Conservation (phyloP, 148 eudicot genomes). For the Dysphania ambrosioides region DNA sequence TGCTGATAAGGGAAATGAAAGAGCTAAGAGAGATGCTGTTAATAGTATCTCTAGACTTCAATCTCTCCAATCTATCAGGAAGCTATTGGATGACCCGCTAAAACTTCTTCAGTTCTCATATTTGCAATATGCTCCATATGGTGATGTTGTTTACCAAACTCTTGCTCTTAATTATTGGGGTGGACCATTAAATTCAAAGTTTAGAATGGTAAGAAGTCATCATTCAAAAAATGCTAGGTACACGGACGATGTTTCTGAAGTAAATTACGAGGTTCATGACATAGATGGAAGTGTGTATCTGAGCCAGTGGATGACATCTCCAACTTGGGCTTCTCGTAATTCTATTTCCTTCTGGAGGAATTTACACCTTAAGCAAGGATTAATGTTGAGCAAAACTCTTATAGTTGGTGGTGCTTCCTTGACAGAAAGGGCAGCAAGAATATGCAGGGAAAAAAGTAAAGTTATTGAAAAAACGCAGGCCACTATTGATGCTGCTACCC, state of each 20-base stretch:
- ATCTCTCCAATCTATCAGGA: conserved; percentile 67
- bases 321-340: conserved; percentile 70
- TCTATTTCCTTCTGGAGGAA: conserved; percentile 75
- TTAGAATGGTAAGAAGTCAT: conserved; percentile 20
- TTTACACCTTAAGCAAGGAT: conserved; percentile 38
- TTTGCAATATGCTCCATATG: conserved; percentile 62
- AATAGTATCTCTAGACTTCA: conserved; percentile 75
- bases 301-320: conserved; percentile 77
- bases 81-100: conserved; percentile 69
- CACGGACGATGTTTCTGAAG: conserved; percentile 36
- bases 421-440: conserved; percentile 64
- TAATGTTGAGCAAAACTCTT: conserved; percentile 68
- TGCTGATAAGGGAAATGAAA: conserved; percentile 68
- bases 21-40: conserved; percentile 47
- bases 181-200: conserved; percentile 56
- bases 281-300: conserved; percentile 85
- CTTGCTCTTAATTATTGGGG: conserved; percentile 94
- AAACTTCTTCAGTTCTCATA: conserved; percentile 76
- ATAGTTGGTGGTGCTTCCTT: conserved; percentile 68
- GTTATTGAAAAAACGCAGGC: conserved; percentile 83
- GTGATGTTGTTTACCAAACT: conserved; percentile 73
- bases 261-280: conserved; percentile 64
- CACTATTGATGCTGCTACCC: conserved; percentile 85
- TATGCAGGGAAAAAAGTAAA: conserved; percentile 51
- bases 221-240: conserved; percentile 22